A percentile compares a stretch with the other conserved stretches of the same genome.
Conservation (phyloP, 371 early-diverging fungal species). For the Sporodiniella umbellata region DNA sequence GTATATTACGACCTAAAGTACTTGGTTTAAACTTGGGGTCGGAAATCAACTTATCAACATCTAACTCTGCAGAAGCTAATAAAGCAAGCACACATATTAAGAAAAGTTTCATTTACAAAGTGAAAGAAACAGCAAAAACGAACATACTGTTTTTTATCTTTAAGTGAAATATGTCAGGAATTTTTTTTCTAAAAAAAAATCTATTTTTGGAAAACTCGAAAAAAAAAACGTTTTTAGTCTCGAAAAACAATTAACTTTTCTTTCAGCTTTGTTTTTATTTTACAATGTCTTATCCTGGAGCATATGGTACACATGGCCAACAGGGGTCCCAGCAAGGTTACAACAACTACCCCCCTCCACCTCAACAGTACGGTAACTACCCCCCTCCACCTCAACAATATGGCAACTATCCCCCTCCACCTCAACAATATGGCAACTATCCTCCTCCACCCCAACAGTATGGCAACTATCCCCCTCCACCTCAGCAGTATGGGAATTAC, state of each 20-base stretch:
- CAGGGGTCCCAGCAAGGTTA: not conserved
- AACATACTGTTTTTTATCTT: no score
- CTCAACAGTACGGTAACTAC: not conserved
- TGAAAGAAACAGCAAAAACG: no score
- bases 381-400: not conserved
- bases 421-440: conserved; percentile 4
- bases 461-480: conserved; percentile 4
- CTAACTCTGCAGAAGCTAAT: not conserved
- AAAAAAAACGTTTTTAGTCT: no score
- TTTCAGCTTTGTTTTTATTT: no score
- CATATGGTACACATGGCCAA: conserved; percentile 19
- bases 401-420: not conserved
- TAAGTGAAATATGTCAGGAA: no score
- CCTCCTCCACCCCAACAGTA: conserved; percentile 11
- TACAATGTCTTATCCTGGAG: conserved; percentile 21
- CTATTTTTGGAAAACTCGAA: no score
- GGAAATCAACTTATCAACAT: conserved; percentile 21
- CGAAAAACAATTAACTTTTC: no score
- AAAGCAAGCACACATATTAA: no score
- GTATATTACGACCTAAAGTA: conserved; percentile 19
- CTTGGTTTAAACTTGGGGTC: conserved; percentile 14
- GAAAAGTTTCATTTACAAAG: no score
- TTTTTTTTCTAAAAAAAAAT: no score
- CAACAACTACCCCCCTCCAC: conserved; percentile 4
- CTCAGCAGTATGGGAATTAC: conserved; percentile 6